phyloP scores from a whole-genome alignment of 352 stramenopile species.

The Globisporangium takayamanum region DNA sequence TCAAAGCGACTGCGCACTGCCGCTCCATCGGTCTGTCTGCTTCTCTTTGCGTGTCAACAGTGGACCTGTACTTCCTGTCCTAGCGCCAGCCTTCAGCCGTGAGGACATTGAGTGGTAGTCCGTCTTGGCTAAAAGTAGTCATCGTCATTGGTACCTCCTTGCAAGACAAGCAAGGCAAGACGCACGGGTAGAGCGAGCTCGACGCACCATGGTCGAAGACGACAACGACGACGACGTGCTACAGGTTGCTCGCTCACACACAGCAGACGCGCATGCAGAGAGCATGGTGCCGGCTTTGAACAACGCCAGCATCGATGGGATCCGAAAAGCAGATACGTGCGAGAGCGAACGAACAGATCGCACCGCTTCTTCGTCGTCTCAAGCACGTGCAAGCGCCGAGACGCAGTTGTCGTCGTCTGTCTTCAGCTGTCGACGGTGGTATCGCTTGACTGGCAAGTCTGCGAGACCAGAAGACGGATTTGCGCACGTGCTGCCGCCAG shows the following conservation, averaged over 20 bases:
- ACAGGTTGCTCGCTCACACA: neutral
- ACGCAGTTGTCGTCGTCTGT: neutral
- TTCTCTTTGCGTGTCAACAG: too few species aligned
- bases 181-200: too few species aligned
- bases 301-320: neutral
- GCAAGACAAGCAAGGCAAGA: too few species aligned
- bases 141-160: too few species aligned
- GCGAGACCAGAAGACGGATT: constrained; percentile 2
- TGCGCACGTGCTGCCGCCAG: constrained; percentile 1
- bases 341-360: neutral
- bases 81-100: too few species aligned
- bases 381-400: neutral
- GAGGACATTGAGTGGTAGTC: too few species aligned
- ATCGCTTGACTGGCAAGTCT: constrained; percentile 15
- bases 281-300: neutral
- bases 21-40: too few species aligned
- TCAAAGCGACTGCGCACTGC: too few species aligned
- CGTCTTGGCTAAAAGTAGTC: too few species aligned
- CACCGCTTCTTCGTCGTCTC: too few species aligned
- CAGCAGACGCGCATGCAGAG: neutral
- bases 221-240: neutral
- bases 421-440: constrained; percentile 18
- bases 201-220: neutral
- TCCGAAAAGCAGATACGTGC: neutral
- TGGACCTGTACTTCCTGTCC: too few species aligned